Base-by-base conservation (phyloP, 2,329 filamentous ascomycete species). In the Cercospora beticola region DNA sequence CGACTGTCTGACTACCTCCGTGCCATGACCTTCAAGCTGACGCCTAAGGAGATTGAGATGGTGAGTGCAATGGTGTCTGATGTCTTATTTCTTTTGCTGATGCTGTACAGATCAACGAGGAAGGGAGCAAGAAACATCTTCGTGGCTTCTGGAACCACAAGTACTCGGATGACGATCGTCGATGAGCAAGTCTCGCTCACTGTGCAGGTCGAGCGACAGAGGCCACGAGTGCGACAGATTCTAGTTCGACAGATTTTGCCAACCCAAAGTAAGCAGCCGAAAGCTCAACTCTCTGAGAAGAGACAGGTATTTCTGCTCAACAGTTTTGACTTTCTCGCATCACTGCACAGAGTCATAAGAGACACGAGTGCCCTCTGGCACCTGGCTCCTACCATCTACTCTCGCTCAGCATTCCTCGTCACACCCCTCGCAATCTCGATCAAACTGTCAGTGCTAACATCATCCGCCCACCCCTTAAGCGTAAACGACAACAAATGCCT, bases 1-100 rank as follows among this genome's bases (percentile, higher is more conserved):
- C 81, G 87, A 16, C 71, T 90, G 75, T 85, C 81, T 66, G 85
- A 88, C 73, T 89, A 89, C 72, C 74, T 89, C 69, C 79, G 85
- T 23, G 81, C 80, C 1, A 79, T 86, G 71, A 85, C 83, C 0
- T 89, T 90, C 78, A 85, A 85, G 71, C 75, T 90, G 70, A 89
- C 85, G 5, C 86, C 86, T 0, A 81, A 81, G 56, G 88, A 90
- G 77, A 81, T 89, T 26, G 79, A 85, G 68, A 79, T 84, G 70
- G 76, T 76, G 36, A 66, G 73, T 67, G 18, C 4, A 30, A 23
- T n/a, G 9, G 1, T 59, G 36, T 43, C 57, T 71, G 36, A 70
- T 59, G 31, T 30, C 5, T 0, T 52, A 9, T 26, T 0, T 4
- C 3, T 2, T 1, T 52, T 52, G 46, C 21, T 52, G 2, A 52